phyloP scores from a whole-genome alignment of 176 grass and related monocot genomes.

The Bolboschoenus planiculmis region DNA sequence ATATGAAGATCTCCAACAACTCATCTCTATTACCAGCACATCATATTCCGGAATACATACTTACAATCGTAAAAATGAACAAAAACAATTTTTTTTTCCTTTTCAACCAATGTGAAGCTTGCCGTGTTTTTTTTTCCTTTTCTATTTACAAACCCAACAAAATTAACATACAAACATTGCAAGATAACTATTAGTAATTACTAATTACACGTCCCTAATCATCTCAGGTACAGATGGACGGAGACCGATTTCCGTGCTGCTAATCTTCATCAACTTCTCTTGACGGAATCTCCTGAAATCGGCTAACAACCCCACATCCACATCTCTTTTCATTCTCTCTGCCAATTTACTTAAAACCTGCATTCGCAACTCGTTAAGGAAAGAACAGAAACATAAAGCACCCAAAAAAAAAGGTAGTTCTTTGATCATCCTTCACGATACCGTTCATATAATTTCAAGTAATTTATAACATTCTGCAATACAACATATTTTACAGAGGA shows the following conservation, averaged over 20 bases:
- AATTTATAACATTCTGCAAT: not conserved
- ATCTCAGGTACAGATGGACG: not conserved
- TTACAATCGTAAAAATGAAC: not conserved
- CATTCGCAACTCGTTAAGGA: slow-evolving; percentile 1
- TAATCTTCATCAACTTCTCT: slow-evolving; percentile 34
- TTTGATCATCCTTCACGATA: not conserved
- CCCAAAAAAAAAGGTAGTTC: not conserved
- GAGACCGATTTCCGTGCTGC: not conserved
- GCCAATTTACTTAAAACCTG: slow-evolving; percentile 54
- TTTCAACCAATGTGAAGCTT: not conserved
- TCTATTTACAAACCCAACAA: not conserved
- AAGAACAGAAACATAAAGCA: not conserved
- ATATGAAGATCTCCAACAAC: not conserved
- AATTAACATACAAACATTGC: no score
- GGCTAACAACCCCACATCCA: slow-evolving; percentile 48
- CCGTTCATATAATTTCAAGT: not conserved
- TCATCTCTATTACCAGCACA: not conserved
- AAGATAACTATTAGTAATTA: no score
- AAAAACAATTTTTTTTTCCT: not conserved
- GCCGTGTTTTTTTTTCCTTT: not conserved
- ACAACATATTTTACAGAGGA: not conserved
- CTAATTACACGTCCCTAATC: not conserved
- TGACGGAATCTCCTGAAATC: slow-evolving; percentile 46
- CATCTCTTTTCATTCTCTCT: slow-evolving; percentile 66
- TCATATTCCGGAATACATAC: not conserved